phyloP scores from a whole-genome alignment of 768 basidiomycete species.

The Gelatoporia subvermispora region DNA sequence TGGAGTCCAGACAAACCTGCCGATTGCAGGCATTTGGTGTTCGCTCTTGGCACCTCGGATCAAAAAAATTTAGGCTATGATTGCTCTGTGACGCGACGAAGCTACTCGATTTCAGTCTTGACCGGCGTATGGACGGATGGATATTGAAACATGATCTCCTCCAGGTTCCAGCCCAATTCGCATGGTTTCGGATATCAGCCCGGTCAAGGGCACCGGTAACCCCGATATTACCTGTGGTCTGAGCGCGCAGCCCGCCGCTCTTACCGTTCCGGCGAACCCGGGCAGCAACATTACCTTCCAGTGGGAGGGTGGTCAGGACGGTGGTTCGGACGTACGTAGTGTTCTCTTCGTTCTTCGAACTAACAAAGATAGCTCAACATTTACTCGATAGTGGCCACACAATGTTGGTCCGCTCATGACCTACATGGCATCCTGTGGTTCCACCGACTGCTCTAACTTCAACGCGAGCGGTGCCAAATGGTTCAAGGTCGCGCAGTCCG shows the following conservation, averaged over 20 bases:
- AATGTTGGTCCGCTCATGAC: constrained; percentile 67
- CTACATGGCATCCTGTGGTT: constrained; percentile 64
- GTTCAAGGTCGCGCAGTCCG: constrained; percentile 53
- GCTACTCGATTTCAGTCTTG: too few relatives aligned
- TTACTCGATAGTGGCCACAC: constrained; percentile 41
- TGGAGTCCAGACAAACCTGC: too few relatives aligned
- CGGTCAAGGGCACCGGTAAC: constrained; percentile 56
- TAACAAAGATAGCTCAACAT: neutral
- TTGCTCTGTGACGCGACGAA: too few relatives aligned
- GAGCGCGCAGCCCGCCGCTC: constrained; percentile 42
- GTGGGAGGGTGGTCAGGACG: constrained; percentile 46
- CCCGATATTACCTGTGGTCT: constrained; percentile 56
- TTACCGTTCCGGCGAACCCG: constrained; percentile 53
- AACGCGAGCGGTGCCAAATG: constrained; percentile 54
- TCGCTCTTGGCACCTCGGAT: too few relatives aligned
- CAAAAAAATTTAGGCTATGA: too few relatives aligned
- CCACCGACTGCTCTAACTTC: constrained; percentile 53
- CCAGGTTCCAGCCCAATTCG: constrained; percentile 39
- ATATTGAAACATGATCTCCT: neutral
- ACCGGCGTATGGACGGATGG: too few relatives aligned
- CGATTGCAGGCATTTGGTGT: too few relatives aligned
- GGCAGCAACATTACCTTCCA: constrained; percentile 50
- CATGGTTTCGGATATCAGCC: constrained; percentile 36
- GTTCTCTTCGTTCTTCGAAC: neutral
- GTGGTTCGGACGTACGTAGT: constrained; percentile 28